These are phyloP conservation scores for Lachancea lanzarotensis DNA, from an alignment of 805 yeast species.

Conservation along the genomic window DNA sequence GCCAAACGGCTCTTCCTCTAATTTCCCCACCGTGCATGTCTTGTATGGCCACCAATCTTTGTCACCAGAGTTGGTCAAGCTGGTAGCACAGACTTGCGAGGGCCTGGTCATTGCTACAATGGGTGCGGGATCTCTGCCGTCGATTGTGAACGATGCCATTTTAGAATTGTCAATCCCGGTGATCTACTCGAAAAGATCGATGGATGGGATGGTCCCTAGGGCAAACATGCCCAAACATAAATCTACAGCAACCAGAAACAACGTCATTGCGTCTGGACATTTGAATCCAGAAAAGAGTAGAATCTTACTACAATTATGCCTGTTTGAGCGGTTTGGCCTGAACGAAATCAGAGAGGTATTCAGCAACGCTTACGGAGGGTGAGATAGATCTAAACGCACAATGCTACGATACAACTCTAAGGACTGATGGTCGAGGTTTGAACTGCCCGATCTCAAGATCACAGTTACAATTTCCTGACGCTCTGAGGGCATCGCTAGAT, in stretches of 20 bases:
- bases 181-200: constrained; percentile 58
- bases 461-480: too few relatives aligned
- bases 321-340: constrained; percentile 36
- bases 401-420: too few relatives aligned
- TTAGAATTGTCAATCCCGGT: constrained; percentile 43
- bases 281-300: constrained; percentile 61
- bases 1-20: constrained; percentile 14
- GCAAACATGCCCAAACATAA: constrained; percentile 37
- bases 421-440: too few relatives aligned
- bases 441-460: too few relatives aligned
- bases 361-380: constrained; percentile 49
- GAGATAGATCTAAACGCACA: too few relatives aligned
- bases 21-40: constrained; percentile 40
- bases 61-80: constrained; percentile 40
- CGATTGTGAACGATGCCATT: constrained; percentile 41
- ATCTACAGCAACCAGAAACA: constrained; percentile 30
- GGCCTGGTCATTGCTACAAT: constrained; percentile 63
- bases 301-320: constrained; percentile 50
- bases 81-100: constrained; percentile 41
- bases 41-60: constrained; percentile 59
- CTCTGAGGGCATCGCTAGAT: too few relatives aligned
- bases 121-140: constrained; percentile 65
- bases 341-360: constrained; percentile 41
- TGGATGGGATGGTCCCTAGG: constrained; percentile 64
- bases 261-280: constrained; percentile 56